Evolutionary conservation across 345 rosid species (phyloP).

Genomic region (Arabidopsis suecica): DNA sequence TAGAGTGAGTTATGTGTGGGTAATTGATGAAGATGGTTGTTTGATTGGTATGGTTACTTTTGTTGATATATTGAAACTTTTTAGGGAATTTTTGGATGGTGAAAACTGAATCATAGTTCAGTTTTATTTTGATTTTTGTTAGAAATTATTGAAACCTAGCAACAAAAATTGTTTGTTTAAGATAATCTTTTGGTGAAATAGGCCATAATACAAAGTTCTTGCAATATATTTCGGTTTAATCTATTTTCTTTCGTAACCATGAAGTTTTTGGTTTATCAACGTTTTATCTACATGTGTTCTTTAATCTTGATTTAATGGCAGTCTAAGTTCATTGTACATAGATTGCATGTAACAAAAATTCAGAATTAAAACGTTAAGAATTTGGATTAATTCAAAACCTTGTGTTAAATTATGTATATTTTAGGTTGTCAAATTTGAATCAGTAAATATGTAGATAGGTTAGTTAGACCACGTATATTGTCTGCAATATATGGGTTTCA

Average conservation of each 20-base stretch:
- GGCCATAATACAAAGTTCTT: constrained; percentile 21
- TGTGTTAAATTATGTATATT: background rate
- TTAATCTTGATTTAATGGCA: background rate
- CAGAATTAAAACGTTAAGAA: background rate
- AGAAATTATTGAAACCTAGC: constrained; percentile 1
- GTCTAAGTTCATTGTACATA: background rate
- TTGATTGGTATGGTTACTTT: constrained; percentile 89
- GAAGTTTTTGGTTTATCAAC: background rate
- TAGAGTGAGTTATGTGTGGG: constrained; percentile 93
- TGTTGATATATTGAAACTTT: constrained; percentile 62
- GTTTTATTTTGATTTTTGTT: background rate
- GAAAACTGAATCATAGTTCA: background rate
- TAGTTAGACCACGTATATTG: constrained; percentile 1
- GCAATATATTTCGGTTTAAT: background rate
- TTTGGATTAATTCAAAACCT: background rate
- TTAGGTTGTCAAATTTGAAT: background rate
- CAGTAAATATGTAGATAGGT: background rate
- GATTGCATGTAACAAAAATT: background rate
- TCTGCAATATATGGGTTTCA: constrained; percentile 10
- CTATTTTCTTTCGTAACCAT: background rate
- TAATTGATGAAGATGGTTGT: constrained; percentile 76
- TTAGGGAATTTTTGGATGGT: constrained; percentile 60
- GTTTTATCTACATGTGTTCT: too few species aligned
- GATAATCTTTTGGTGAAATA: background rate
- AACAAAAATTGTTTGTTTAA: background rate